phyloP scores from a whole-genome alignment of 345 rosid genomes.

The Firmiana major region DNA sequence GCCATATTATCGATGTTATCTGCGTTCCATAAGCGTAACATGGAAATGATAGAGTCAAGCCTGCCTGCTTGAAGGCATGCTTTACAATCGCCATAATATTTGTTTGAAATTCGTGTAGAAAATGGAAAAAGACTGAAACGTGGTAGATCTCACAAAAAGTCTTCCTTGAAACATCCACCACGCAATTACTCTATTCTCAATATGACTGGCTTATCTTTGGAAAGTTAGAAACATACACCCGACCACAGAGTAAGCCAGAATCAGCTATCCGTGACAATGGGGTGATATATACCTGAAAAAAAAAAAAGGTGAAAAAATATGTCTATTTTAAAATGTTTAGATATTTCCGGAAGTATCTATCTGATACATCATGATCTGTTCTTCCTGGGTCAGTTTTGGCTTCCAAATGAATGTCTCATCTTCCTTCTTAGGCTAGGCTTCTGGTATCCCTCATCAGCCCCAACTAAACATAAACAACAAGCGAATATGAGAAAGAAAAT shows the following conservation, averaged over 20 bases:
- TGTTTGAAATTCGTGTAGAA: not conserved
- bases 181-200: not conserved
- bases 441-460: not conserved
- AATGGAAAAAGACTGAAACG: not conserved
- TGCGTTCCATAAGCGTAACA: not conserved
- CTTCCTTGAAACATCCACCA: not conserved
- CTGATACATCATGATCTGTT: not conserved
- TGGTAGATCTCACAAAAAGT: not conserved
- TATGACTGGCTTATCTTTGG: not conserved
- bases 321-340: no score
- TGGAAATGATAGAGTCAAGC: conserved; percentile 4
- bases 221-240: not conserved
- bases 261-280: not conserved
- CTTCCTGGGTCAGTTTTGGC: conserved; percentile 7
- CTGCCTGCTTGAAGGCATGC: not conserved
- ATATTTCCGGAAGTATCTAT: not conserved
- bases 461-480: not conserved
- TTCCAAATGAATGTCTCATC: not conserved
- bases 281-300: no score
- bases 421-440: no score
- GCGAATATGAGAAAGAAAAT: not conserved
- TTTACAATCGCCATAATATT: not conserved
- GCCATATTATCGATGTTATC: not conserved
- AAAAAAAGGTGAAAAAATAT: no score
- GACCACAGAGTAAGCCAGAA: not conserved